A percentile compares a stretch with the other conserved stretches of the same genome.
phyloP scores from a whole-genome alignment of 352 stramenopile species.

The Globisporangium nodosum region DNA sequence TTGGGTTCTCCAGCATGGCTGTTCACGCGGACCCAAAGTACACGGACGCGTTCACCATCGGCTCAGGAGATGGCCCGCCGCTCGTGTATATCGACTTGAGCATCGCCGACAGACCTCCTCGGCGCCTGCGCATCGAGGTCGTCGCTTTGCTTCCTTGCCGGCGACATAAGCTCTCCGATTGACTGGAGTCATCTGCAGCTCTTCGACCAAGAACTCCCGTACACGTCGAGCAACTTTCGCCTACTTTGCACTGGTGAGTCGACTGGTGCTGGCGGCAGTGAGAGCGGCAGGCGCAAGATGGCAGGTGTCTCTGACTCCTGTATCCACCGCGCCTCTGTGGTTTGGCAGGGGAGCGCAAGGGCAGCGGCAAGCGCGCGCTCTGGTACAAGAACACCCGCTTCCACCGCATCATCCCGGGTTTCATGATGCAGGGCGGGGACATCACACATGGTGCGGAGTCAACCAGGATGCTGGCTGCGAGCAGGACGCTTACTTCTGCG shows the following conservation, averaged over 20 bases:
- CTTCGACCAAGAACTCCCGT: constrained; percentile 65
- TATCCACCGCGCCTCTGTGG: not conserved
- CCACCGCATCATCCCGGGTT: constrained; percentile 97
- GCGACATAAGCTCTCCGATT: too few relatives aligned
- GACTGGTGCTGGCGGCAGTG: not conserved
- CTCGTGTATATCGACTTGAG: constrained; percentile 64
- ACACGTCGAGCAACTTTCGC: constrained; percentile 64
- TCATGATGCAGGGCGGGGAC: constrained; percentile 98
- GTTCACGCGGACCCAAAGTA: constrained; percentile 37
- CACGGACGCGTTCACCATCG: constrained; percentile 41
- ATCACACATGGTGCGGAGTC: constrained; percentile 68
- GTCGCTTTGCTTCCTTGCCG: not conserved
- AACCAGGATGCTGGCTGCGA: not conserved
- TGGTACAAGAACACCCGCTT: constrained; percentile 95
- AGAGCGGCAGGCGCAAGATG: not conserved
- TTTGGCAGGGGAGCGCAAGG: constrained; percentile 36
- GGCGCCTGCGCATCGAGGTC: constrained; percentile 67
- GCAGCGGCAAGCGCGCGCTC: constrained; percentile 39
- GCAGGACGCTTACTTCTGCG: not conserved
- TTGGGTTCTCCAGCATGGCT: constrained; percentile 22
- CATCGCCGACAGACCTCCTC: constrained; percentile 39
- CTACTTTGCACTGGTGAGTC: constrained; percentile 55
- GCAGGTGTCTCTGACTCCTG: too few relatives aligned
- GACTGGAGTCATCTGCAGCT: constrained; percentile 23
- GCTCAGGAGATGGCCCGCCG: constrained; percentile 24